Percentiles rank a stretch among this genome's conserved stretches.
phyloP scores from a whole-genome alignment of 768 basidiomycete genomes.

The Dioszegia hungarica region DNA sequence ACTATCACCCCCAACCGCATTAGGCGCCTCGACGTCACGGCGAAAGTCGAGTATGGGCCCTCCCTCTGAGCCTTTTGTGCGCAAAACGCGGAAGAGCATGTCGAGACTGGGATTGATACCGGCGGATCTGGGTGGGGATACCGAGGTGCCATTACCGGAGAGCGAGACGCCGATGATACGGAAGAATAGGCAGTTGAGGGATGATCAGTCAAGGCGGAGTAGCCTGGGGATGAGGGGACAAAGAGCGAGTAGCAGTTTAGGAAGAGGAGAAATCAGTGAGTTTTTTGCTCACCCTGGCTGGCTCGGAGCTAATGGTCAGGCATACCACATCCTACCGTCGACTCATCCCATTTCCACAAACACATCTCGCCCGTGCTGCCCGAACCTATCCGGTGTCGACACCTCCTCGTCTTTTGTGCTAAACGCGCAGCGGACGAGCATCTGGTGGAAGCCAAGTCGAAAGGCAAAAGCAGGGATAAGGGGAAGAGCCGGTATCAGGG shows the following conservation, averaged over 20 bases:
- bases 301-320: conserved; percentile 13
- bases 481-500: conserved; percentile 6
- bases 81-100: conserved; percentile 32
- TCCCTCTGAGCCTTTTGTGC: conserved; percentile 18
- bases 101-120: conserved; percentile 4
- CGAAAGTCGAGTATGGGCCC: conserved; percentile 22
- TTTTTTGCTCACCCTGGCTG: background rate
- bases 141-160: conserved; percentile 38
- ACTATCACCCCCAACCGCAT: conserved; percentile 6
- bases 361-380: conserved; percentile 40
- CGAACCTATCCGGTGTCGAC: conserved; percentile 41
- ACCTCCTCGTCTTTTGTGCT: conserved; percentile 41
- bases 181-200: conserved; percentile 43
- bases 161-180: conserved; percentile 45
- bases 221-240: conserved; percentile 38
- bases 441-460: conserved; percentile 2
- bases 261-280: conserved; percentile 46
- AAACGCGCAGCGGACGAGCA: conserved; percentile 32
- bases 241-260: conserved; percentile 42
- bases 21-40: background rate
- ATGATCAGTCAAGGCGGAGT: conserved; percentile 34
- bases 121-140: conserved; percentile 23
- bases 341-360: conserved; percentile 32
- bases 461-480: conserved; percentile 26
- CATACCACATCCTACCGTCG: conserved; percentile 43